Base-by-base conservation (phyloP, 179 eudicot species). In the Gypsophila paniculata region DNA sequence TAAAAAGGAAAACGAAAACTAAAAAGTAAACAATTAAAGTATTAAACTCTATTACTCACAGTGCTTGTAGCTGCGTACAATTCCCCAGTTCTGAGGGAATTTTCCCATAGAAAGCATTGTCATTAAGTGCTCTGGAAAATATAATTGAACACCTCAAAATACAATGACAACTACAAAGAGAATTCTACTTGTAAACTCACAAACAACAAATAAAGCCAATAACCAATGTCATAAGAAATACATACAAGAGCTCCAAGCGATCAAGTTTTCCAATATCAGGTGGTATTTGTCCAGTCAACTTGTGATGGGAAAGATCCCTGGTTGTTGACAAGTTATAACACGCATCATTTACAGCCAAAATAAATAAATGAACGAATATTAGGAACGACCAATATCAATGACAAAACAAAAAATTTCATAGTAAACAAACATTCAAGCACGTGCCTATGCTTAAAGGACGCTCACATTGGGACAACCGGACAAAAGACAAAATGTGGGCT, bases 291-390 rank as follows among this genome's bases (percentile, higher is more conserved):
- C 99, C 99, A 84, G 86, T 94, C 81, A 91, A 72, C 80, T 75
- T 94, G 81, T 94, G 99, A 76, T 86, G 80, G 26, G 99, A 85
- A 70, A 94, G 97, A 82, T 88, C 87, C 92, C 99, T 94, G 81
- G 38, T 29, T 68, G 25, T 34, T 38, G 26, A 68, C 8, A 51
- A 52, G 46, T 22, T n/a, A 52, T 26, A 52, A 70, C 26, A 13
- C 55, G 32, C 52, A 72, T 53, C 58, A 68, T 15, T 65, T n/a
- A 25, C n/a, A 58, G 4, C 62, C 10, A 42, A 63, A 63, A 63
- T 18, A 19, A 63, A 63, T 21, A 14, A 65, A 21, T 8, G 34
- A 42, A 42, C 46, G 6, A 42, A 42, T 42, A 42, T 42, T 42
- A 42, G 0, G 61, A 68, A 68, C 72, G 57, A 68, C 3, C n/a